Base-by-base conservation (phyloP, 371 early-diverging fungal species). In the Circinella umbellata region DNA sequence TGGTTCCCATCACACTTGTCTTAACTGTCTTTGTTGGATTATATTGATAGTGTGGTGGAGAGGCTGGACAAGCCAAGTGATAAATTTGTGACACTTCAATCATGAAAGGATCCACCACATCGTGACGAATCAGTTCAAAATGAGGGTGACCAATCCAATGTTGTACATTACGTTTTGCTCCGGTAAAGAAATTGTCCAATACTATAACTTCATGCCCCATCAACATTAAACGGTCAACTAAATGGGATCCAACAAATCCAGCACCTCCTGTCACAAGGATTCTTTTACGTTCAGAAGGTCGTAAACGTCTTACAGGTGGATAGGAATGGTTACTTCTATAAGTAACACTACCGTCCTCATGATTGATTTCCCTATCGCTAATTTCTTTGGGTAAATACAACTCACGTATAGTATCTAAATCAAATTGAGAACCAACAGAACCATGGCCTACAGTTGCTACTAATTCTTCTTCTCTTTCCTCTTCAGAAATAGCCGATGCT, bases 211-310 rank as follows among this genome's bases (percentile, higher is more conserved):
- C 88, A 68, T 95, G 92, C 1, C 95, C 96, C 93, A 94, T 93
- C 60, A 90, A 72, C 94, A 96, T 93, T 54, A 96, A 78, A 36
- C 94, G 81, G 71, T 94, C 94, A 0, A 95, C 95, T 7, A 95
- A 77, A 76, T 96, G 94, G 13, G 91, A 91, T 4, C 96, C 96
- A 1, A 96, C 94, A 81, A 95, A 96, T 4, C 96, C 96, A 17
- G 96, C 94, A 9, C 96, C 96, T 6, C 96, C 96, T 3, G 95
- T 96, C 17, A 96, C 95, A 39, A 96, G 83, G 38, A 95, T 92
- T 15, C 94, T 87, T 73, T 91, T 91, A 66, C 88, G 84, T 53
- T 92, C 88, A 3, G 80, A 77, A 11, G 82, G 83, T 7, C 75
- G 70, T 36, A 88, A 69, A 18, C 82, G 81, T 62, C 81, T 84